Conservation (phyloP, 345 rosid genomes). For the Noccaea bulbosa region DNA sequence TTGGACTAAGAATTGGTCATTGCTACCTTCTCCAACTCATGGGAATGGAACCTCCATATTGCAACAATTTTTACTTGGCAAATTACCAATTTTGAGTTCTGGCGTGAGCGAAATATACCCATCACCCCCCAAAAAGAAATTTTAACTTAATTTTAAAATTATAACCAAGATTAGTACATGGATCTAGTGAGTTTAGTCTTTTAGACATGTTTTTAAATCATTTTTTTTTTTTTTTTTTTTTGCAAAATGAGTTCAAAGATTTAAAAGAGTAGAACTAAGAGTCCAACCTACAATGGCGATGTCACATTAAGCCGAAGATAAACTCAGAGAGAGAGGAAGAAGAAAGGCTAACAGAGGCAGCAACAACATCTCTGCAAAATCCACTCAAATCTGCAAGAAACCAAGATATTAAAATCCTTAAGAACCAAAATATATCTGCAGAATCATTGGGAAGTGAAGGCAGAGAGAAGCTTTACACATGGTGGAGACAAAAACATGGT, state of each 20-base stretch:
- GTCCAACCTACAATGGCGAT: not conserved
- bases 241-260: not conserved
- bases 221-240: no score
- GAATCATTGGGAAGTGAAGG: not conserved
- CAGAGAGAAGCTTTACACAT: slow-evolving; percentile 17
- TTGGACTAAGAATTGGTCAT: slow-evolving; percentile 2
- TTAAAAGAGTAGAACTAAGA: not conserved
- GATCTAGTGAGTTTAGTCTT: not conserved
- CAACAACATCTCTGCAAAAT: slow-evolving; percentile 38
- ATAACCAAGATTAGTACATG: not conserved
- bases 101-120: no score
- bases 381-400: slow-evolving; percentile 40
- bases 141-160: no score
- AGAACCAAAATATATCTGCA: not conserved
- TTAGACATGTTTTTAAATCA: not conserved
- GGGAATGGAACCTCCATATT: not conserved
- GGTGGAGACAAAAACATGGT: slow-evolving; percentile 40
- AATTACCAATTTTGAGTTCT: not conserved
- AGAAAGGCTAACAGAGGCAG: slow-evolving; percentile 25
- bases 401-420: not conserved
- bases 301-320: not conserved
- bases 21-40: no score
- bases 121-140: no score
- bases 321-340: not conserved
- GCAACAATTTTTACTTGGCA: not conserved